phyloP scores from a whole-genome alignment of 306 rosid species.

The Oemleria cerasiformis region DNA sequence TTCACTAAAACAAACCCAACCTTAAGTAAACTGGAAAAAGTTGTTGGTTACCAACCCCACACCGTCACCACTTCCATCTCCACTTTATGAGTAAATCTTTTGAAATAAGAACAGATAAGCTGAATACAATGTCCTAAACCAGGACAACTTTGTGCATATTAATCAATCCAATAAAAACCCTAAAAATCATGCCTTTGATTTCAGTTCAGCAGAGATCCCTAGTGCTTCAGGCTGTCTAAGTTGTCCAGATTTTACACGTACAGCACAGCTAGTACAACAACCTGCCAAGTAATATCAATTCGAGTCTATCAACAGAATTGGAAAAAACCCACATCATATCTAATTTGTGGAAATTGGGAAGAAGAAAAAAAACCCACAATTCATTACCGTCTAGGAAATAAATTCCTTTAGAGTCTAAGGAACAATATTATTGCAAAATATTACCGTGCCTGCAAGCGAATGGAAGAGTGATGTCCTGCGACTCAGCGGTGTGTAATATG shows the following conservation, averaged over 20 bases:
- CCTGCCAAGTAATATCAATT: slow-evolving; percentile 45
- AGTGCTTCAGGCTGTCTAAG: slow-evolving; percentile 94
- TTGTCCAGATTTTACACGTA: slow-evolving; percentile 84
- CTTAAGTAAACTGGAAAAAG: neutral
- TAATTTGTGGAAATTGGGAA: neutral
- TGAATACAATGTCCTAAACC: neutral
- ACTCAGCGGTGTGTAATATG: slow-evolving; percentile 89
- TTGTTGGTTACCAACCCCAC: neutral
- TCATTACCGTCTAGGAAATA: neutral
- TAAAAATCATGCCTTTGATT: slow-evolving; percentile 51
- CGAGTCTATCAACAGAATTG: neutral
- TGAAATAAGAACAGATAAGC: neutral
- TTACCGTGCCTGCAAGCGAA: slow-evolving; percentile 99
- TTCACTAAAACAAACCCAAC: neutral
- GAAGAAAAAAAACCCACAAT: neutral
- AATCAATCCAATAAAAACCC: neutral
- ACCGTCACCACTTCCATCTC: neutral
- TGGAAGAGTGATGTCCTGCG: slow-evolving; percentile 86
- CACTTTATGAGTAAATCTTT: neutral
- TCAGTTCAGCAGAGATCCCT: slow-evolving; percentile 91
- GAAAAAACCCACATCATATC: neutral
- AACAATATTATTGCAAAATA: slow-evolving; percentile 26
- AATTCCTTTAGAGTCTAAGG: too few relatives aligned
- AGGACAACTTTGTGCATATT: neutral
- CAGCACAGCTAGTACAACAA: slow-evolving; percentile 98